Evolutionary conservation across 169 alveolate species (phyloP), one percentile per base, ranked within the genome.

Genomic region (Plasmodium inui): DNA sequence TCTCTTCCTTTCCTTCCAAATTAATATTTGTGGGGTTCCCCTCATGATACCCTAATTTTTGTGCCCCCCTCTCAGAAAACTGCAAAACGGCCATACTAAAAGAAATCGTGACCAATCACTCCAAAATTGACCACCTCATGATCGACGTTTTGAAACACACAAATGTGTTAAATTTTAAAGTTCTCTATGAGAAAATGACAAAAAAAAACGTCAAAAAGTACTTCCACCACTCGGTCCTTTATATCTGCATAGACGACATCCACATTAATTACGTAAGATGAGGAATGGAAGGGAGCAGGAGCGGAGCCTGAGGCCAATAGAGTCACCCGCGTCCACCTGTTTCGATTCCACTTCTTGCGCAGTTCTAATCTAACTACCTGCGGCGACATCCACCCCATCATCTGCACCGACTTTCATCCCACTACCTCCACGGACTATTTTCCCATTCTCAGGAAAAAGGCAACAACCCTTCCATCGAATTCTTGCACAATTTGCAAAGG

Each of bases 221-320:
- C 34, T 78, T 76, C 55, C 94, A 88, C 53, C 53, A 26, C 26
- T 79, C 94, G 19, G 82, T 88, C 50, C 53, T 88, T 17, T 88
- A 88, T 34, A 79, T 88, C 10, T 88, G 94, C 57, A 61, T 88
- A 88, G 94, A 88, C 76, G 94, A 88, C 76, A 50, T 88, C 34
- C 94, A 88, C 57, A 79, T 88, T 10, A 88, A 78, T 72, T 88
- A 88, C 73, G 94, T 88, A 79, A 88, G 57, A 41, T 7, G 46
- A 86, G 39, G 44, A 32, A 22, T 50, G 61, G 61, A 74, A 22
- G 46, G 30, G 41, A 57, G 39, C 19, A 14, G 76, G 53, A 14
- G 6, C 26, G 74, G 30, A 34, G 28, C 14, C 9, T 22, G 1
- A 78, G 28, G 28, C 2, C 10, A 17, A 34, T 34, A n/a, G 22